Evolutionary conservation across 805 yeast species (phyloP).

Genomic region (Candida jianshihensis): DNA sequence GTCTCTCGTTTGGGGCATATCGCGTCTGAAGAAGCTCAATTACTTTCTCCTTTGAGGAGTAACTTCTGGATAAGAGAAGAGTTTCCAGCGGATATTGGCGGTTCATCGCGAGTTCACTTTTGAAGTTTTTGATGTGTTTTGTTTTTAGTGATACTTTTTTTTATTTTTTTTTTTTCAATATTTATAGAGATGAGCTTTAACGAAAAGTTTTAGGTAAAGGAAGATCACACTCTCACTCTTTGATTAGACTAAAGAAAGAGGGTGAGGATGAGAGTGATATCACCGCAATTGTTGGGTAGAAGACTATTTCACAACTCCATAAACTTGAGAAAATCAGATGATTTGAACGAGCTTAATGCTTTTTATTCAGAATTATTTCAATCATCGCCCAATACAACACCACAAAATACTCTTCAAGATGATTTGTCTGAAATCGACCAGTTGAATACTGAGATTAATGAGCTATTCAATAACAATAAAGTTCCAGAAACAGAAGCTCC

Average conservation of each 20-base stretch:
- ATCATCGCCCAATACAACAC: neutral
- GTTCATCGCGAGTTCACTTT: constrained; percentile 1
- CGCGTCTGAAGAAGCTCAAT: constrained; percentile 28
- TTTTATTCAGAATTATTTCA: constrained; percentile 30
- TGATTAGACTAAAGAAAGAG: no score
- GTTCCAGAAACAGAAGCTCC: constrained; percentile 1
- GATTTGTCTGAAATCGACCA: constrained; percentile 25
- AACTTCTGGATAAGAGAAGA: constrained; percentile 1
- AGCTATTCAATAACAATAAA: constrained; percentile 20
- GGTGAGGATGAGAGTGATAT: neutral
- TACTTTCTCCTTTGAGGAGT: constrained; percentile 12
- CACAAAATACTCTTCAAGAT: neutral
- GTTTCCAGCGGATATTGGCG: constrained; percentile 2
- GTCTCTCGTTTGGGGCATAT: constrained; percentile 23
- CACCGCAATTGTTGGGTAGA: neutral
- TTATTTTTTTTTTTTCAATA: no score
- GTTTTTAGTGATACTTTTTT: neutral
- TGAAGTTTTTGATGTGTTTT: neutral
- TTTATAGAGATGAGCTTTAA: no score
- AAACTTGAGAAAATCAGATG: constrained; percentile 12
- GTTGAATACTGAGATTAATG: constrained; percentile 26
- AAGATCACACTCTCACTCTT: no score
- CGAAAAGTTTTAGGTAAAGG: no score
- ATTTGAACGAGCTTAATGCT: constrained; percentile 26
- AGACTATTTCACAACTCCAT: constrained; percentile 4